Evolutionary conservation across 83 land plant genomes (phyloP), one percentile per base, ranked within the genome.

Genomic region (Thuja plicata): DNA sequence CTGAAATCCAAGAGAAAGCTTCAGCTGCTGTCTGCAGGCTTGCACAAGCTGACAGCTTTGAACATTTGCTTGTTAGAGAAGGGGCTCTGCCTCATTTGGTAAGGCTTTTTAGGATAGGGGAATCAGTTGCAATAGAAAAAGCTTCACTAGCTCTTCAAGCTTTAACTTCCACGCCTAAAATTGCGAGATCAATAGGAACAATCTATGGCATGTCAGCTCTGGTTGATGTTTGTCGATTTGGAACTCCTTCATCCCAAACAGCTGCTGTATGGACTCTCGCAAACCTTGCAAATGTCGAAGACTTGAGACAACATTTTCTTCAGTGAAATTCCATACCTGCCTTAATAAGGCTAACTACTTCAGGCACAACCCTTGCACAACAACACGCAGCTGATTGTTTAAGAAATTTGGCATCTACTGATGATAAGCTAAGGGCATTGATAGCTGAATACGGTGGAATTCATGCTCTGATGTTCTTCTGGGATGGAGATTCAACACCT

Each of bases 191-290:
- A 15, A 89, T 94, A 50, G 95, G 92, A 6, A 91, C 90, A 21
- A 90, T 94, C 73, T 94, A 95, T 7, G 96, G 96, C 3, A 87
- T 95, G 38, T 89, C 93, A 1, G 91, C 94, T 19, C 89, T 96
- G 24, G 86, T 96, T 34, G 95, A 94, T 87, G 92, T 94, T 87
- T 94, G 96, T 88, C 91, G 85, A 45, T 85, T 86, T 21, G 98
- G 98, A 3, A 95, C 96, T 27, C 96, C 96, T 4, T 85, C 91
- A 24, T 91, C 98, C 2, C 98, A 94, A 87, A 94, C 96, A 11
- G 90, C 92, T 24, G 97, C 98, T 3, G 98, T 95, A 10, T 94
- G 92, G 43, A 94, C 96, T 11, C 87, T 96, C 70, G 71, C 94
- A 40, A 94, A 96, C 76, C 91, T 96, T 62, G 92, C 96, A 0